These are phyloP conservation scores for Mycena epipterygia DNA, from an alignment of 768 basidiomycete species.

Conservation along the genomic window DNA sequence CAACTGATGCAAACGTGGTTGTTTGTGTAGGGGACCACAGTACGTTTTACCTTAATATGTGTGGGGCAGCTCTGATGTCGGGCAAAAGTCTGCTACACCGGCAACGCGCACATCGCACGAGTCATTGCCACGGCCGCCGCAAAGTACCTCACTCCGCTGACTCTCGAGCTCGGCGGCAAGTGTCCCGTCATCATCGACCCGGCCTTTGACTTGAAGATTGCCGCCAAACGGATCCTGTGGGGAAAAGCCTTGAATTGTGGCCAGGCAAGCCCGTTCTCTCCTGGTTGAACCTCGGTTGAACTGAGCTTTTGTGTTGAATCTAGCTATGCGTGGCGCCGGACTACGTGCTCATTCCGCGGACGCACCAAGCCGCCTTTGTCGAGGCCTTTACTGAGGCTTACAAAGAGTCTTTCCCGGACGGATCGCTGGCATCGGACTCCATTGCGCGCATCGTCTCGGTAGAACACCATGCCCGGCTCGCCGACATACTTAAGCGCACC, in stretches of 20 bases:
- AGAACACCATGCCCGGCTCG: slow-evolving; percentile 67
- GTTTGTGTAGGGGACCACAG: slow-evolving; percentile 17
- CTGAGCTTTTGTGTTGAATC: not conserved
- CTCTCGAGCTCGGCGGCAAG: slow-evolving; percentile 57
- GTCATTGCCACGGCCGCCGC: slow-evolving; percentile 52
- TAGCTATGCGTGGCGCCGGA: slow-evolving; percentile 75
- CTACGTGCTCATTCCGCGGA: slow-evolving; percentile 55
- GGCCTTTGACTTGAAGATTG: slow-evolving; percentile 58
- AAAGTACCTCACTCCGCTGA: slow-evolving; percentile 49
- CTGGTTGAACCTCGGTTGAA: too few species aligned
- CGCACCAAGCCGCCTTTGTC: slow-evolving; percentile 62
- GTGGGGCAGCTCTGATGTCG: slow-evolving; percentile 36
- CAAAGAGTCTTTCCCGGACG: slow-evolving; percentile 66
- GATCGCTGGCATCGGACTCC: slow-evolving; percentile 58
- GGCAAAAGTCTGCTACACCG: slow-evolving; percentile 27
- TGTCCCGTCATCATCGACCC: slow-evolving; percentile 61
- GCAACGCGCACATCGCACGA: slow-evolving; percentile 43
- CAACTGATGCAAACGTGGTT: not conserved
- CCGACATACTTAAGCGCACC: slow-evolving; percentile 64
- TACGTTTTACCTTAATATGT: slow-evolving; percentile 33
- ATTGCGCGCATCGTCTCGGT: slow-evolving; percentile 68
- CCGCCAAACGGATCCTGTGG: slow-evolving; percentile 76
- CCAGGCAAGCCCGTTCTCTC: slow-evolving; percentile 68
- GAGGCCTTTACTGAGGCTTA: slow-evolving; percentile 59
- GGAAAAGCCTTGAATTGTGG: slow-evolving; percentile 78